phyloP scores from a whole-genome alignment of 2,329 filamentous ascomycete genomes.

The Exophiala alcalophila region DNA sequence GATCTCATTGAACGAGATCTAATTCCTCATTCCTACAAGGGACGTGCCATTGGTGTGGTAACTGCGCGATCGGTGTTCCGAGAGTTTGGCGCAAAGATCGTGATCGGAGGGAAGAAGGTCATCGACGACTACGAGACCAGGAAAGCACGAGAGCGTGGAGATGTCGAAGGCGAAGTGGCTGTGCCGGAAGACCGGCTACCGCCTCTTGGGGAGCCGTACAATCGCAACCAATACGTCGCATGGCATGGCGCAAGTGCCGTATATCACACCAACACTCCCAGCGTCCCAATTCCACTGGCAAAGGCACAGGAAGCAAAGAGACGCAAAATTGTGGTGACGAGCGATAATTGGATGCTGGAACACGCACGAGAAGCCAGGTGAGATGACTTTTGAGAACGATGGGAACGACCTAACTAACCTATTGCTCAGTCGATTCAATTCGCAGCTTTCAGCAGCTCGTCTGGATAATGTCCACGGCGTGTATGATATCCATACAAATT shows the following conservation, averaged over 20 bases:
- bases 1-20: conserved; percentile 94
- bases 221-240: conserved; percentile 97
- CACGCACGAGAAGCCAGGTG: conserved; percentile 90
- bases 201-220: conserved; percentile 79
- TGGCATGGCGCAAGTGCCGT: conserved; percentile 97
- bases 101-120: conserved; percentile 84
- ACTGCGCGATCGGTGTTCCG: conserved; percentile 95
- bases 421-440: conserved; percentile 72
- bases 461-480: conserved; percentile 69
- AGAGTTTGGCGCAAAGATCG: conserved; percentile 90
- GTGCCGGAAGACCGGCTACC: conserved; percentile 82
- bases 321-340: conserved; percentile 81
- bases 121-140: conserved; percentile 85
- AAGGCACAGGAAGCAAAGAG: conserved; percentile 76
- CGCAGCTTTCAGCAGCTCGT: conserved; percentile 66
- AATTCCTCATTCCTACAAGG: conserved; percentile 98
- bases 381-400: too few relatives aligned
- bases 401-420: conserved; percentile 2
- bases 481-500: conserved; percentile 93
- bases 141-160: conserved; percentile 70
- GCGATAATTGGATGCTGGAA: conserved; percentile 94
- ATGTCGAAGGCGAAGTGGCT: conserved; percentile 82
- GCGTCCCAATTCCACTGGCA: conserved; percentile 69
- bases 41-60: conserved; percentile 92
- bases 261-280: conserved; percentile 79